These are phyloP conservation scores for Drechslerella dactyloides DNA, from an alignment of 2,329 filamentous ascomycete species.

Conservation along the genomic window DNA sequence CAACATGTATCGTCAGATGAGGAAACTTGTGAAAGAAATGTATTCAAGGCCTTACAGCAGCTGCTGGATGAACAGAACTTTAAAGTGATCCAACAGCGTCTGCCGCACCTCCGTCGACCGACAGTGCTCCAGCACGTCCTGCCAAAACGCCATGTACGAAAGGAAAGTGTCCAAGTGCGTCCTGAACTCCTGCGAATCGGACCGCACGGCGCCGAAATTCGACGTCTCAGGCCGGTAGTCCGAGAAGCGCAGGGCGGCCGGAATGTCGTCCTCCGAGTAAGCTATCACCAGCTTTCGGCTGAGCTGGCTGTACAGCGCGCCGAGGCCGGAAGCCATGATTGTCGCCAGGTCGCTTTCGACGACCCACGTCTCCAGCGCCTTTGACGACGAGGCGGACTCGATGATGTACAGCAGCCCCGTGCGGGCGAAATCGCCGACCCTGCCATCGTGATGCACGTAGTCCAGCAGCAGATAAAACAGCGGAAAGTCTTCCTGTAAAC, in stretches of 20 bases:
- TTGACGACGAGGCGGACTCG: constrained; percentile 84
- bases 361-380: constrained; percentile 88
- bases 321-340: constrained; percentile 93
- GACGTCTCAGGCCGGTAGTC: constrained; percentile 74
- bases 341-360: constrained; percentile 96
- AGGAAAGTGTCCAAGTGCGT: constrained; percentile 91
- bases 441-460: constrained; percentile 93
- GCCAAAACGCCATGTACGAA: constrained; percentile 95
- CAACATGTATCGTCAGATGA: constrained; percentile 31
- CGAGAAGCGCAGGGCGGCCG: constrained; percentile 83
- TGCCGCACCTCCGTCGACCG: constrained; percentile 88
- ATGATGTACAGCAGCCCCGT: constrained; percentile 95
- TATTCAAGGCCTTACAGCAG: constrained; percentile 70
- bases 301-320: constrained; percentile 74
- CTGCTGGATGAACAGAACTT: constrained; percentile 94
- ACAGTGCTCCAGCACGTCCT: constrained; percentile 96
- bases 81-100: constrained; percentile 93
- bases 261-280: constrained; percentile 74
- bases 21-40: constrained; percentile 2
- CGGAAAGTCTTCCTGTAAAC: constrained; percentile 78
- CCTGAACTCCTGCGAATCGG: constrained; percentile 76
- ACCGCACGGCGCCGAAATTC: constrained; percentile 67
- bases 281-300: constrained; percentile 81
- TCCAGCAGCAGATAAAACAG: constrained; percentile 95
- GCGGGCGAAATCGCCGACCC: constrained; percentile 92